Evolutionary conservation across 176 grass and related monocot species (phyloP).

Genomic region (Urochloa ruziziensis): DNA sequence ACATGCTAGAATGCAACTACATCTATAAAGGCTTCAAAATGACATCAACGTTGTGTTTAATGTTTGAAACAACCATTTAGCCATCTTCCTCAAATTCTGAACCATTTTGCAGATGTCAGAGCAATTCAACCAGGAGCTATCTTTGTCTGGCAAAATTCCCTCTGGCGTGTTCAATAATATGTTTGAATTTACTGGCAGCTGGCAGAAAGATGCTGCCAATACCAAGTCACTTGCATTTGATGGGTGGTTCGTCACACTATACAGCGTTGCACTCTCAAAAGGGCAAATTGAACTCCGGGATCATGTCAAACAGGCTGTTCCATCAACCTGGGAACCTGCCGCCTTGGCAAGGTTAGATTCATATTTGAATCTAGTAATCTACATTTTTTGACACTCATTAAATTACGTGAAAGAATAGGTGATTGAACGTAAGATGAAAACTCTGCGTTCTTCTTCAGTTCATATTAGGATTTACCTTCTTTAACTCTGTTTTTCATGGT

Average conservation of each 20-base stretch:
- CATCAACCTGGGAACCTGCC: slow-evolving; percentile 90
- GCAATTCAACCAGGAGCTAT: slow-evolving; percentile 95
- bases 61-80: not conserved
- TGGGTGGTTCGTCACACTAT: slow-evolving; percentile 84
- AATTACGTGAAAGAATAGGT: not conserved
- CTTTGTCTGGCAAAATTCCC: slow-evolving; percentile 90
- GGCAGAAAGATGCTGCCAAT: slow-evolving; percentile 93
- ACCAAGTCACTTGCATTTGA: slow-evolving; percentile 92
- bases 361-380: slow-evolving; percentile 14
- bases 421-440: not conserved
- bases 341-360: slow-evolving; percentile 76
- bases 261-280: slow-evolving; percentile 85
- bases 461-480: not conserved
- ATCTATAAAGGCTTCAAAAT: not conserved
- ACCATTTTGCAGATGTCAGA: slow-evolving; percentile 88
- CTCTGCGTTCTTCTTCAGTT: not conserved
- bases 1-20: not conserved
- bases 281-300: slow-evolving; percentile 61
- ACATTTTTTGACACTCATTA: not conserved
- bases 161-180: slow-evolving; percentile 81
- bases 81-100: slow-evolving; percentile 14
- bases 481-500: not conserved
- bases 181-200: slow-evolving; percentile 80
- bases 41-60: not conserved
- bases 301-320: slow-evolving; percentile 87